Evolutionary conservation across 352 stramenopile genomes (phyloP).

Genomic region (Phytophthora cajani): DNA sequence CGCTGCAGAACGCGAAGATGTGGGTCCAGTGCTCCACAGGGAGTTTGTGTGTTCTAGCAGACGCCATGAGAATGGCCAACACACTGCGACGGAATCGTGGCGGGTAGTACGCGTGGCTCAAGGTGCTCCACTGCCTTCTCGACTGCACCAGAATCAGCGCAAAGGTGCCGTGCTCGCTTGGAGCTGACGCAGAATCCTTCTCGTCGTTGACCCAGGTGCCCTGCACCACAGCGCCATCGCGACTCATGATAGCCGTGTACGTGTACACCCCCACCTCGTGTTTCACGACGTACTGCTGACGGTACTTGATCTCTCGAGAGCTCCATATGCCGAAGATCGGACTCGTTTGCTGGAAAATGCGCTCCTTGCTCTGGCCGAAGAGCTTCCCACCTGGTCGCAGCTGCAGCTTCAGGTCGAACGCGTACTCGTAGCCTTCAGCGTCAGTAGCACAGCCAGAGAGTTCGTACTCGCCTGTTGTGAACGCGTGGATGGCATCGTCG

Average conservation of each 20-base stretch:
- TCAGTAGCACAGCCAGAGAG: slow-evolving; percentile 71
- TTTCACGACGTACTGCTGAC: slow-evolving; percentile 70
- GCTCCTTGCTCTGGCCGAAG: slow-evolving; percentile 52
- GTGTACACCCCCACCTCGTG: slow-evolving; percentile 62
- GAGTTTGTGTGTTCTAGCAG: slow-evolving; percentile 45
- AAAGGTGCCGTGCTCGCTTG: slow-evolving; percentile 66
- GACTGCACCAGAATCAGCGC: slow-evolving; percentile 53
- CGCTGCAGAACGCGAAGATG: slow-evolving; percentile 63
- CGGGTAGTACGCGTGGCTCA: slow-evolving; percentile 57
- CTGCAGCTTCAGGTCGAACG: slow-evolving; percentile 58
- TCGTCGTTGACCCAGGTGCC: slow-evolving; percentile 64
- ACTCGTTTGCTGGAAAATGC: slow-evolving; percentile 62
- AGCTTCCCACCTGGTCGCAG: slow-evolving; percentile 47
- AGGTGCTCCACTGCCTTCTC: slow-evolving; percentile 51
- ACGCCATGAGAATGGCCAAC: slow-evolving; percentile 55
- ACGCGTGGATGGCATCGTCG: slow-evolving; percentile 40
- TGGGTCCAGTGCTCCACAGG: slow-evolving; percentile 56
- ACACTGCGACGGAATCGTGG: slow-evolving; percentile 45
- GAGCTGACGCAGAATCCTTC: slow-evolving; percentile 25
- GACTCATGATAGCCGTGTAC: slow-evolving; percentile 49
- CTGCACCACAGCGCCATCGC: slow-evolving; percentile 48
- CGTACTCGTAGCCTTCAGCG: slow-evolving; percentile 78
- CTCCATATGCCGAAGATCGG: slow-evolving; percentile 53
- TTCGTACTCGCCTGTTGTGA: slow-evolving; percentile 64
- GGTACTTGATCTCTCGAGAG: slow-evolving; percentile 41